Conservation (phyloP, 2,329 filamentous ascomycete genomes). For the Epichloe sp. region DNA sequence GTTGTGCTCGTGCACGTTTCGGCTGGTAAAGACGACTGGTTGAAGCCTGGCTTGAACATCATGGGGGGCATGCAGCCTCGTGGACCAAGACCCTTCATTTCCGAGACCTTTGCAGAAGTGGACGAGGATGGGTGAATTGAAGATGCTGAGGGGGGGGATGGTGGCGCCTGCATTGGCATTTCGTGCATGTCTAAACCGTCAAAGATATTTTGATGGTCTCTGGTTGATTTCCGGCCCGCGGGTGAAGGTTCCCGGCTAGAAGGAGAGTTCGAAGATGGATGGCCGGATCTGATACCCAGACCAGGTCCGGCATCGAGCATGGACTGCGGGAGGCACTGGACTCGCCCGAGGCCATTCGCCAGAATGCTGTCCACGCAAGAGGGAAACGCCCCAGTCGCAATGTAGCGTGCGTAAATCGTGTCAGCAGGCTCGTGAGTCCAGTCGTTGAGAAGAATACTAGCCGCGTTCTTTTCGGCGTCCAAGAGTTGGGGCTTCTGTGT, state of each 20-base stretch:
- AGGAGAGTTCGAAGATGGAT: too few relatives aligned
- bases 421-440: slow-evolving; percentile 3
- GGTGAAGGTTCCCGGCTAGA: too few relatives aligned
- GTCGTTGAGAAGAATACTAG: slow-evolving; percentile 3
- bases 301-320: neutral
- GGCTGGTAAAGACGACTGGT: neutral
- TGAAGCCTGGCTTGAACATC: slow-evolving; percentile 4
- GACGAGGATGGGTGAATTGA: neutral
- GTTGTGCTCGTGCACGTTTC: slow-evolving; percentile 4
- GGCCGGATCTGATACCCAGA: neutral
- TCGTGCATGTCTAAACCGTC: neutral
- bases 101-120: too few relatives aligned
- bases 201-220: neutral
- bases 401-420: neutral
- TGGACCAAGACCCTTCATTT: neutral
- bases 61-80: slow-evolving; percentile 3
- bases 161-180: neutral
- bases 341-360: slow-evolving; percentile 1
- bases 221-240: neutral
- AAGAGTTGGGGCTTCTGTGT: neutral
- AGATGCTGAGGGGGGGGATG: neutral
- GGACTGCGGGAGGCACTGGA: neutral
- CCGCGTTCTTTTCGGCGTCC: neutral
- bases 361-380: slow-evolving; percentile 4
- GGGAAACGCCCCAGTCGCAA: neutral